Percentiles rank a stretch among this genome's conserved stretches.
Evolutionary conservation across 495 filamentous ascomycete species (phyloP).

Genomic region (Daldinia concentrica): DNA sequence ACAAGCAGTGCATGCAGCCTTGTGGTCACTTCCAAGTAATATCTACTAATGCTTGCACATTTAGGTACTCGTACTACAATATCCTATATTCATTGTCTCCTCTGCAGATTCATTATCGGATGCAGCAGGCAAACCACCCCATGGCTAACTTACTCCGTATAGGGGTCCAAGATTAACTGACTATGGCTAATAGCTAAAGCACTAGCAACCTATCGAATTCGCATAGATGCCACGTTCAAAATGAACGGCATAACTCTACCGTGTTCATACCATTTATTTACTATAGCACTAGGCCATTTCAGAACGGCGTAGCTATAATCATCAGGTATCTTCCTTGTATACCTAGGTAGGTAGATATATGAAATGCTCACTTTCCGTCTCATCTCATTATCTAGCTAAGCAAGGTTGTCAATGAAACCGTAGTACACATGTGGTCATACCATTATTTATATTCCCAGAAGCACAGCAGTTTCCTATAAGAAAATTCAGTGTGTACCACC

Average conservation of each 20-base stretch:
- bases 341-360: background rate
- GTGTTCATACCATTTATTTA: background rate
- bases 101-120: constrained; percentile 1
- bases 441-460: constrained; percentile 4
- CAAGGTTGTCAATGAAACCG: constrained; percentile 31
- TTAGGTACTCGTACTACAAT: constrained; percentile 7
- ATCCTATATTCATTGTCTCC: constrained; percentile 1
- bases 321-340: background rate
- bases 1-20: constrained; percentile 38
- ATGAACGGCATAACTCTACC: background rate
- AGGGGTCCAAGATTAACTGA: constrained; percentile 1
- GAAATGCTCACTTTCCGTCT: constrained; percentile 4
- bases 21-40: constrained; percentile 26
- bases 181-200: constrained; percentile 1
- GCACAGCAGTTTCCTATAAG: constrained; percentile 12
- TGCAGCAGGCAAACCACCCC: constrained; percentile 3
- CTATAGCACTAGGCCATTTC: background rate
- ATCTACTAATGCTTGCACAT: constrained; percentile 20
- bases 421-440: constrained; percentile 30
- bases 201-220: background rate
- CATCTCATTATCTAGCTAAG: background rate
- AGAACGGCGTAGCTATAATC: background rate
- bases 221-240: background rate
- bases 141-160: constrained; percentile 5
- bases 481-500: constrained; percentile 2